Conservation (phyloP, 2,329 filamentous ascomycete species). For the Aspergillus persii region DNA sequence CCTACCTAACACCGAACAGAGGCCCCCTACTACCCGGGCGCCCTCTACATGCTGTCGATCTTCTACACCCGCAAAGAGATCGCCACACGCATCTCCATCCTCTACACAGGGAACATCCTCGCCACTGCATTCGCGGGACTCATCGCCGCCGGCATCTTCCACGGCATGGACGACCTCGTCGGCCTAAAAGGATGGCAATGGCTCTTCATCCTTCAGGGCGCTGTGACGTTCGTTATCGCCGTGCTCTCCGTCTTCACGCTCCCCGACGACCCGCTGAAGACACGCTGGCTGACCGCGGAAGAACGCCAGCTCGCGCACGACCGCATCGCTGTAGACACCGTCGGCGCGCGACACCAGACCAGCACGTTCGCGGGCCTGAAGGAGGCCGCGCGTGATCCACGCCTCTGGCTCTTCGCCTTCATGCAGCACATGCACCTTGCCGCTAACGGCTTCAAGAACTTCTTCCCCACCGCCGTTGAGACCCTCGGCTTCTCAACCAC, state of each 20-base stretch:
- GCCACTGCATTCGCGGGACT: constrained; percentile 61
- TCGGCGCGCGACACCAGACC: constrained; percentile 41
- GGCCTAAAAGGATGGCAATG: constrained; percentile 57
- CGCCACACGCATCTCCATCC: constrained; percentile 54
- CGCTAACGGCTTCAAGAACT: constrained; percentile 46
- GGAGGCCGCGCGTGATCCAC: constrained; percentile 24
- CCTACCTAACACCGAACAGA: neutral
- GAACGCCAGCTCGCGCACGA: constrained; percentile 43
- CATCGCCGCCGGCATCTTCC: constrained; percentile 58
- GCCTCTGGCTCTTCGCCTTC: constrained; percentile 44
- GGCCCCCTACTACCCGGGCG: constrained; percentile 19
- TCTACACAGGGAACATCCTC: constrained; percentile 61
- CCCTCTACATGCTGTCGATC: constrained; percentile 61
- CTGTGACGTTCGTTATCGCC: constrained; percentile 45
- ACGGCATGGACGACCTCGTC: constrained; percentile 55
- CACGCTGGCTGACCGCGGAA: constrained; percentile 22
- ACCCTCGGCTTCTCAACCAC: constrained; percentile 47
- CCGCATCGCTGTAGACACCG: constrained; percentile 48
- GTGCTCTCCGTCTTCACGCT: constrained; percentile 42
- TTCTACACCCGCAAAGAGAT: constrained; percentile 64
- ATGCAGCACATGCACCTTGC: constrained; percentile 50
- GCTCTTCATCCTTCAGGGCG: constrained; percentile 49
- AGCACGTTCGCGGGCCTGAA: constrained; percentile 42
- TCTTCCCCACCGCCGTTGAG: constrained; percentile 46
- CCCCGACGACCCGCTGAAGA: constrained; percentile 43